Evolutionary conservation across 768 basidiomycete genomes (phyloP), one percentile per base, ranked within the genome.

Genomic region (Hydnomerulius pinastri): DNA sequence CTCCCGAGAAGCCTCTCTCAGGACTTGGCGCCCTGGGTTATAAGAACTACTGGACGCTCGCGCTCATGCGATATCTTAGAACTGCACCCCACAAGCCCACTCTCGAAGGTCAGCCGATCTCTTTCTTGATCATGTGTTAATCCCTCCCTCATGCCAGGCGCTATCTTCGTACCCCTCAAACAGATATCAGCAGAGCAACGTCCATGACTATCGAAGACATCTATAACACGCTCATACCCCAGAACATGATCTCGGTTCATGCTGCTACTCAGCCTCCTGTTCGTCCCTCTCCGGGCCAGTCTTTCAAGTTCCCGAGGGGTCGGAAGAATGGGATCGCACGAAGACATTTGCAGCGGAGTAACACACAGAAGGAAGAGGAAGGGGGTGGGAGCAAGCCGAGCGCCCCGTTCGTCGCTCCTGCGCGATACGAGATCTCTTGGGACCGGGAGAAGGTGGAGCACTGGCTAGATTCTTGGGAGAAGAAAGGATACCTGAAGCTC

Each of bases 1-100:
- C 95, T 6, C 97, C 97, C 2, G 97, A 99, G 69, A 95, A 95
- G 60, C 97, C 97, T 11, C 80, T 99, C 11, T 98, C 94, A 36
- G 87, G 82, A 33, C 80, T 99, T 21, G 97, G 97, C 20, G 87
- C 90, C 11, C 75, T 98, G 46, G 90, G 92, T n/a, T 99, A 99
- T 73, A 86, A 79, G 73, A 90, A 86, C 55, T 98, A 98, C 65
- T 98, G 97, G 96, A 91, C 85, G 3, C 73, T 94, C 38, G 78
- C 92, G 29, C 64, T 98, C 46, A 94, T 93, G 83, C 80, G 85
- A 46, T 95, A 85, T 69, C 73, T 89, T 46, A 74, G 76, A 33
- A 78, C 76, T 12, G 80, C 82, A 11, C 77, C 85, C n/a, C 74
- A 74, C 28, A 73, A 78, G 44, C 80, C 85, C 21, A 77, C 78